Evolutionary conservation across 148 eudicot genomes (phyloP), one percentile per base, ranked within the genome.

Genomic region (Amaranthus cruentus): DNA sequence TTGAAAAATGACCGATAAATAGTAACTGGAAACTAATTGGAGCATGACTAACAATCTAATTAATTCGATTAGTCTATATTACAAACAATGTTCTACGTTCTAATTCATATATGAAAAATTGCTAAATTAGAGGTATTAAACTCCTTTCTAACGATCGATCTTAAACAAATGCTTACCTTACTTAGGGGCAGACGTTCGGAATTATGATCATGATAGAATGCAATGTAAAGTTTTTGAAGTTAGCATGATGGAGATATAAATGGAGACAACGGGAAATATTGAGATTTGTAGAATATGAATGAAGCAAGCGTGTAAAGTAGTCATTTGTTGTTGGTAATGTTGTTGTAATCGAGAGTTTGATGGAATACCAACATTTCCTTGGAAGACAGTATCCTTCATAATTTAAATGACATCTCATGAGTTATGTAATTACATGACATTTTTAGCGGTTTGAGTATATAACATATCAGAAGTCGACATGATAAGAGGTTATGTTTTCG

Each of bases 381-480:
- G 49, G 47, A 14, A 48, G 75, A 62, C 66, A 28, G 38, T 28
- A 28, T 2, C 38, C 38, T 28, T 28, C 44, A 42, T 28, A 4
- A 38, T 43, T 38, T 62, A 7, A 62, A 73, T 62, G 38, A 42
- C 58, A 72, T 72, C 68, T 62, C 76, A 62, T 73, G 76, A 61
- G 12, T 52, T 44, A 51, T 73, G 60, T 63, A 42, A 5, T 7
- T n/a, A 38, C 49, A 3, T 12, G 6, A 66, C 55, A 18, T 6
- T 47, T 6, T 49, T 48, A 7, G 62, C 18, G 6, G 8, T 58
- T n/a, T n/a, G 15, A n/a, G 7, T n/a, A 11, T 58, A 58, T 58
- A 7, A 60, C 38, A 28, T 28, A 28, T 28, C 2, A 28, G 38
- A 28, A 28, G 38, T 28, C 38, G 38, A 28, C 38, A 28, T 28